A percentile compares a stretch with the other conserved stretches of the same genome.
Evolutionary conservation across 371 early-diverging fungal species (phyloP).

Genomic region (Apophysomyces sp.): DNA sequence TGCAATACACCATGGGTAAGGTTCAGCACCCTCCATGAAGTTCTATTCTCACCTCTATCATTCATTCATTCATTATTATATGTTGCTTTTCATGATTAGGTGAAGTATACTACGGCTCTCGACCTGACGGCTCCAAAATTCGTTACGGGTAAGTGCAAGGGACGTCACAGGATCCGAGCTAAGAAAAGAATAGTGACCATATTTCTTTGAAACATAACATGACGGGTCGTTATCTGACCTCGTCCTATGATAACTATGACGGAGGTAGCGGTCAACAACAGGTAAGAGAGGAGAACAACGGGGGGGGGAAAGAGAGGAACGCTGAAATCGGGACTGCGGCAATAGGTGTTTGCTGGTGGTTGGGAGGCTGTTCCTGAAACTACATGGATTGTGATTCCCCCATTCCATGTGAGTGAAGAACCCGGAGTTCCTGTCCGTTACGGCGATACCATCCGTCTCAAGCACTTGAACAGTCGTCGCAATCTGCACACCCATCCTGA

Average conservation of each 20-base stretch:
- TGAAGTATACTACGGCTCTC: constrained; percentile 1
- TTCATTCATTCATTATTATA: no score
- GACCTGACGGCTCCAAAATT: background rate
- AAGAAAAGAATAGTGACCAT: constrained; percentile 18
- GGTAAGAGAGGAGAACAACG: constrained; percentile 5
- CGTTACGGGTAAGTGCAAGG: background rate
- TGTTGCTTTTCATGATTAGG: background rate
- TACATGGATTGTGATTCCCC: constrained; percentile 57
- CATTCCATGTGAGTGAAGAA: constrained; percentile 26
- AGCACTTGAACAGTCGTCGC: constrained; percentile 45
- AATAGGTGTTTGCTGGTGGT: constrained; percentile 41
- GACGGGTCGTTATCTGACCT: constrained; percentile 55
- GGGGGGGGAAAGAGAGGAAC: background rate
- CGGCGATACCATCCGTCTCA: constrained; percentile 55
- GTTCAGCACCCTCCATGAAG: no score
- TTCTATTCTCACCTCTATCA: background rate
- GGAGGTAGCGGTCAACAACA: constrained; percentile 56
- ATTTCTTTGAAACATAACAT: constrained; percentile 58
- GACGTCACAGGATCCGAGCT: background rate
- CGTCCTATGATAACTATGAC: constrained; percentile 29
- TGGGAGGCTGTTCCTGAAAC: constrained; percentile 40
- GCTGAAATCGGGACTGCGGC: background rate
- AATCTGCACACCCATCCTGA: constrained; percentile 62
- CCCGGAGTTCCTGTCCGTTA: constrained; percentile 49
- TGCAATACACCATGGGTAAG: background rate